These are phyloP conservation scores for Epichloe aotearoae DNA, from an alignment of 2,329 filamentous ascomycete genomes.

Conservation along the genomic window DNA sequence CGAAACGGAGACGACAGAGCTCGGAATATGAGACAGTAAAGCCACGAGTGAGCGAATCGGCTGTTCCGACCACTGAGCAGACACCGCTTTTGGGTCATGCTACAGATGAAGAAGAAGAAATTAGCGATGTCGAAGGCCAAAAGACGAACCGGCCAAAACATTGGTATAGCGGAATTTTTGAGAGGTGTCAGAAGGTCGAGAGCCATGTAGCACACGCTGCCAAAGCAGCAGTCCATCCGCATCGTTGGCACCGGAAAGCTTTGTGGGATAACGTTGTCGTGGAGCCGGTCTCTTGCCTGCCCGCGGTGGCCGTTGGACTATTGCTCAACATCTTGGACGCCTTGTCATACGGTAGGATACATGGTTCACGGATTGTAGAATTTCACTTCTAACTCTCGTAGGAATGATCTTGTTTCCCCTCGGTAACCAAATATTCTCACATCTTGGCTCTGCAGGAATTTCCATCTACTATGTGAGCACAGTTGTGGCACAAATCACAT, in stretches of 20 bases:
- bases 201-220: slow-evolving; percentile 17
- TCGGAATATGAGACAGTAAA: slow-evolving; percentile 4
- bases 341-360: slow-evolving; percentile 66
- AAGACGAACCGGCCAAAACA: slow-evolving; percentile 21
- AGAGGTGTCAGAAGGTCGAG: slow-evolving; percentile 20
- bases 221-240: slow-evolving; percentile 41
- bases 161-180: slow-evolving; percentile 23
- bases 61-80: slow-evolving; percentile 23
- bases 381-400: slow-evolving; percentile 16
- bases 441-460: slow-evolving; percentile 83
- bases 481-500: slow-evolving; percentile 83
- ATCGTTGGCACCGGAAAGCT: slow-evolving; percentile 55
- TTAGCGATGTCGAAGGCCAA: slow-evolving; percentile 37
- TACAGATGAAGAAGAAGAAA: slow-evolving; percentile 18
- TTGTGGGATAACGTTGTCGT: slow-evolving; percentile 53
- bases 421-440: slow-evolving; percentile 71
- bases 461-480: slow-evolving; percentile 99
- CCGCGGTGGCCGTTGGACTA: slow-evolving; percentile 77
- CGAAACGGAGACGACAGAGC: not conserved
- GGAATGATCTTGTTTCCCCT: slow-evolving; percentile 92
- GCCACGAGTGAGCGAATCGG: slow-evolving; percentile 5
- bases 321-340: slow-evolving; percentile 90
- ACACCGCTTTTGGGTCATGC: slow-evolving; percentile 33
- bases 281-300: slow-evolving; percentile 57
- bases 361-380: slow-evolving; percentile 2